phyloP scores from a whole-genome alignment of 2,329 filamentous ascomycete species.

The Hymenoscyphus fraxineus region DNA sequence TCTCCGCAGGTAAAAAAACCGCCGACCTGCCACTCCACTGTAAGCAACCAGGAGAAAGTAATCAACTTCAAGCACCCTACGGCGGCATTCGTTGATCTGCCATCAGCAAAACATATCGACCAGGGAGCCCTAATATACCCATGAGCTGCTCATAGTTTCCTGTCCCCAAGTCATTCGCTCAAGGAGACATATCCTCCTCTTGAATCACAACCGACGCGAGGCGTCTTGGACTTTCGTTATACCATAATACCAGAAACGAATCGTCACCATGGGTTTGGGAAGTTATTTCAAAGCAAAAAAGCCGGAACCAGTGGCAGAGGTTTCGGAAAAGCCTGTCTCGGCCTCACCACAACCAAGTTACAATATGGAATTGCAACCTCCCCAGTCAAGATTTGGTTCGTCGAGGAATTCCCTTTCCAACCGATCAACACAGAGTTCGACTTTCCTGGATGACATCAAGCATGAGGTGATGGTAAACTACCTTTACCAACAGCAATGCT shows the following conservation, averaged over 20 bases:
- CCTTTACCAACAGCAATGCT: conserved; percentile 75
- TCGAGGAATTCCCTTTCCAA: conserved; percentile 51
- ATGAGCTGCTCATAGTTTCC: conserved; percentile 23
- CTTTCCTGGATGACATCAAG: conserved; percentile 68
- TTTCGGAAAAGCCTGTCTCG: conserved; percentile 26
- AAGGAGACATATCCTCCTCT: conserved; percentile 9
- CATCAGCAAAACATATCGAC: conserved; percentile 10
- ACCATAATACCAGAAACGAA: conserved; percentile 21
- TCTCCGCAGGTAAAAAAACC: conserved; percentile 3
- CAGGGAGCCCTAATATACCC: conserved; percentile 15
- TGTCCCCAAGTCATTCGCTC: conserved; percentile 31
- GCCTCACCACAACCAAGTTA: conserved; percentile 33
- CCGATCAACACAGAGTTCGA: conserved; percentile 45
- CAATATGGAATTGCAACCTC: conserved; percentile 48
- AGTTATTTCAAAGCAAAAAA: conserved; percentile 59
- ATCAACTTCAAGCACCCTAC: conserved; percentile 4
- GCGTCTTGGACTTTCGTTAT: conserved; percentile 16
- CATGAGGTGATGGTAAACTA: conserved; percentile 83
- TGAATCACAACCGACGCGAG: conserved; percentile 11
- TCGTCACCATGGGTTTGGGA: conserved; percentile 53
- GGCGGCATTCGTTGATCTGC: conserved; percentile 13
- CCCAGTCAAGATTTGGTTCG: conserved; percentile 46
- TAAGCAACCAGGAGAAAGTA: not conserved
- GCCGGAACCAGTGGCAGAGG: conserved; percentile 32
- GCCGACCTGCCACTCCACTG: not conserved